These are phyloP conservation scores for Heliosperma pusillum DNA, from an alignment of 148 eudicot genomes.

Conservation along the genomic window DNA sequence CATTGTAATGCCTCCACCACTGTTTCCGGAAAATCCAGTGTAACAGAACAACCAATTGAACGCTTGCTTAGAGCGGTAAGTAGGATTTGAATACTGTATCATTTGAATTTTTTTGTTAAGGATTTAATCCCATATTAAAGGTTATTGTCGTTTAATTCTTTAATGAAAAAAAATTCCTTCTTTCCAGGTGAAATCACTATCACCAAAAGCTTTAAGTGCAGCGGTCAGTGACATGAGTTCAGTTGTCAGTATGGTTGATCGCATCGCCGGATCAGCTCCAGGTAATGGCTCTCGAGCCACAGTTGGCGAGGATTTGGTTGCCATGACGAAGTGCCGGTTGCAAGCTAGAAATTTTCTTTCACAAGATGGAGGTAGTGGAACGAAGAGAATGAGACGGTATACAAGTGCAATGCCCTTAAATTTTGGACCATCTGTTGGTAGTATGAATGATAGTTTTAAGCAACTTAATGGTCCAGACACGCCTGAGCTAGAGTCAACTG, in stretches of 20 bases:
- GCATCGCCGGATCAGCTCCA: conserved; percentile 96
- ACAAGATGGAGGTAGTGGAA: conserved; percentile 69
- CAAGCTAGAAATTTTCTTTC: conserved; percentile 78
- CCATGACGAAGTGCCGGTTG: conserved; percentile 94
- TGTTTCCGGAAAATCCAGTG: conserved; percentile 66
- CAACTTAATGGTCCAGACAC: conserved; percentile 53
- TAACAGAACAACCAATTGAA: conserved; percentile 78
- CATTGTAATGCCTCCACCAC: conserved; percentile 46
- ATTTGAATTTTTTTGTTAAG: background rate
- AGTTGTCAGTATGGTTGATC: conserved; percentile 88
- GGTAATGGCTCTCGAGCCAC: conserved; percentile 98
- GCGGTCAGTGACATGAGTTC: conserved; percentile 81
- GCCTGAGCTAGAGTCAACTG: conserved; percentile 81
- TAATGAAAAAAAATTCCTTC: conserved; percentile 11
- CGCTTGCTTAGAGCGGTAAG: conserved; percentile 84
- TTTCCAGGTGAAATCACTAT: conserved; percentile 75
- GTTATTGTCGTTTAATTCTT: conserved; percentile 41
- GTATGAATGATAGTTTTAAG: conserved; percentile 61
- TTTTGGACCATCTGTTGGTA: conserved; percentile 66
- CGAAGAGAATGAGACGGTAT: conserved; percentile 80
- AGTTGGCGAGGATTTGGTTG: conserved; percentile 96
- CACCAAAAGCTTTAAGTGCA: conserved; percentile 59
- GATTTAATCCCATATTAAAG: conserved; percentile 13
- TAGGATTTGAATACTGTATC: background rate
- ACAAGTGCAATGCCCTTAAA: conserved; percentile 85